phyloP scores from a whole-genome alignment of 352 stramenopile species.

The Globisporangium nagaii region DNA sequence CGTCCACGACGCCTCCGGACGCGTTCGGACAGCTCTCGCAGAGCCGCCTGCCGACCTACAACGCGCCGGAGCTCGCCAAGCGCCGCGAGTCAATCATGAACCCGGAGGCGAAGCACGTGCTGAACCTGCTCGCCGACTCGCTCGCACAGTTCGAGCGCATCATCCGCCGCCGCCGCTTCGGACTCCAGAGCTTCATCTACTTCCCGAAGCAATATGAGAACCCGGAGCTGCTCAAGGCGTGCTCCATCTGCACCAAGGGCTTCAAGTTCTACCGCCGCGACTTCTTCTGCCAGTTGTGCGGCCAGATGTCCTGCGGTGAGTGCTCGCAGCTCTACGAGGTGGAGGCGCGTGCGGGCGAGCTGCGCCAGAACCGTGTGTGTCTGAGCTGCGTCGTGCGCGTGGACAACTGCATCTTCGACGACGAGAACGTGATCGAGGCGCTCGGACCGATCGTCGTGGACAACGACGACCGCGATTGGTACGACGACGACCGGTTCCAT shows the following conservation, averaged over 20 bases:
- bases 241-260: slow-evolving; percentile 37
- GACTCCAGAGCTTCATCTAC: slow-evolving; percentile 66
- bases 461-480: slow-evolving; percentile 36
- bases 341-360: slow-evolving; percentile 28
- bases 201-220: slow-evolving; percentile 35
- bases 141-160: slow-evolving; percentile 47
- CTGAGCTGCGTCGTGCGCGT: slow-evolving; percentile 36
- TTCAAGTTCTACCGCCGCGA: slow-evolving; percentile 42
- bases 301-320: slow-evolving; percentile 34
- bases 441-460: slow-evolving; percentile 39
- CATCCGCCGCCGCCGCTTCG: slow-evolving; percentile 54
- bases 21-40: slow-evolving; percentile 21
- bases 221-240: slow-evolving; percentile 18
- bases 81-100: slow-evolving; percentile 41
- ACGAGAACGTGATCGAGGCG: slow-evolving; percentile 34
- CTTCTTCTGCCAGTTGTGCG: slow-evolving; percentile 48
- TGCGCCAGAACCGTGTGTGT: slow-evolving; percentile 38
- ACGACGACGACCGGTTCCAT: slow-evolving; percentile 14
- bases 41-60: slow-evolving; percentile 4
- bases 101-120: slow-evolving; percentile 32
- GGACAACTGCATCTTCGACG: slow-evolving; percentile 39
- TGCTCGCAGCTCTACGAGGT: slow-evolving; percentile 45
- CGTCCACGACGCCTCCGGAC: slow-evolving; percentile 23
- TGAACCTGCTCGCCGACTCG: slow-evolving; percentile 42
- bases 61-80: slow-evolving; percentile 19